Percentiles rank a stretch among this genome's conserved stretches.
These are phyloP conservation scores for Aspergillus biplanus DNA, from an alignment of 495 filamentous ascomycete genomes.

Conservation along the genomic window DNA sequence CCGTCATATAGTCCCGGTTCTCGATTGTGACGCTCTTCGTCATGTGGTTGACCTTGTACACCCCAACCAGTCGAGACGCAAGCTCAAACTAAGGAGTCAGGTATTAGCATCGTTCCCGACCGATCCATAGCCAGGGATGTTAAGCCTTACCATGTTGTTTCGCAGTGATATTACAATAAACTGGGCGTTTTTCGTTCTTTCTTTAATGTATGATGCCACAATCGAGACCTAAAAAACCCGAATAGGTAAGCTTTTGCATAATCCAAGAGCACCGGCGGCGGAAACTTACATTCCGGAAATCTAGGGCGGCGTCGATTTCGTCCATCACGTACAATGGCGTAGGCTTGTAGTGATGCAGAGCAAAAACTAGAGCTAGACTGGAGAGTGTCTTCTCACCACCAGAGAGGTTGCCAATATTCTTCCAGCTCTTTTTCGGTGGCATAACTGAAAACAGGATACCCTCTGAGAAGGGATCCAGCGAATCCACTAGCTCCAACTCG, in stretches of 20 bases:
- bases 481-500: conserved; percentile 94
- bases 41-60: conserved; percentile 99
- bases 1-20: conserved; percentile 79
- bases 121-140: no score
- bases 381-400: conserved; percentile 98
- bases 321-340: conserved; percentile 99
- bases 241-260: conserved; percentile 19
- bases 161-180: conserved; percentile 97
- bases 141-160: conserved; percentile 80
- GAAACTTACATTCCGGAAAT: conserved; percentile 89
- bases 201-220: conserved; percentile 97
- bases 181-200: conserved; percentile 97
- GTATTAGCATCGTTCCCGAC: conserved; percentile 9
- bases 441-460: conserved; percentile 97
- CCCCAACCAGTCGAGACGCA: conserved; percentile 86
- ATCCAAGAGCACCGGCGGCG: background rate
- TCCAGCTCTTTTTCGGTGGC: conserved; percentile 99
- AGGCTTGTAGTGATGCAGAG: conserved; percentile 96
- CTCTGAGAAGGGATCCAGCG: conserved; percentile 93
- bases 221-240: conserved; percentile 78
- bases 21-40: conserved; percentile 97
- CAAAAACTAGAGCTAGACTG: conserved; percentile 92
- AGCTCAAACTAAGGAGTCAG: conserved; percentile 71
- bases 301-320: conserved; percentile 96
- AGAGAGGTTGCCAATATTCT: conserved; percentile 93